Evolutionary conservation across 2,329 filamentous ascomycete genomes (phyloP).

Genomic region (Cladosporium sp.): DNA sequence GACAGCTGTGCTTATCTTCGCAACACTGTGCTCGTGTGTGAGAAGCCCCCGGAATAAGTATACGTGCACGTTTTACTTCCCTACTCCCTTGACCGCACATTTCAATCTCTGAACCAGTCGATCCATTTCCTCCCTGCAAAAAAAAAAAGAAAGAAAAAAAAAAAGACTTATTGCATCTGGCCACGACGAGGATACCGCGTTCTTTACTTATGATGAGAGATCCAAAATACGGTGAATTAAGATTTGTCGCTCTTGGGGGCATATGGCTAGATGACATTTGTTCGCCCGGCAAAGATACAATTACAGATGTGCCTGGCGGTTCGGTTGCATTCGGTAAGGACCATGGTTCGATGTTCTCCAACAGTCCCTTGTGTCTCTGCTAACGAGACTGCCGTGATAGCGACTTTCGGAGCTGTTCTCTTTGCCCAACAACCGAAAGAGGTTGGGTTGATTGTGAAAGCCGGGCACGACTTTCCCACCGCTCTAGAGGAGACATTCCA

Average conservation of each 20-base stretch:
- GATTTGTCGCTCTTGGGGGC: slow-evolving; percentile 20
- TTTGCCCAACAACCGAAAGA: slow-evolving; percentile 6
- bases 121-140: too few relatives aligned
- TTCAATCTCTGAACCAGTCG: too few relatives aligned
- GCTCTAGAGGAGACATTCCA: slow-evolving; percentile 14
- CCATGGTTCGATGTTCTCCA: neutral
- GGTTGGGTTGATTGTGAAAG: slow-evolving; percentile 19
- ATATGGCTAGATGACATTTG: slow-evolving; percentile 27
- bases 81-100: too few relatives aligned
- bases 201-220: too few relatives aligned
- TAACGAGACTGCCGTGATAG: slow-evolving; percentile 13
- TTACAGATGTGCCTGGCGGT: slow-evolving; percentile 20
- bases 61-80: too few relatives aligned
- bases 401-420: slow-evolving; percentile 22
- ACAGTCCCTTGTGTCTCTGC: neutral
- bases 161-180: too few relatives aligned
- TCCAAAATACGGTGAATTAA: neutral
- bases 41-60: too few relatives aligned
- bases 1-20: too few relatives aligned
- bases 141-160: too few relatives aligned
- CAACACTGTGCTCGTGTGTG: too few relatives aligned
- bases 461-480: slow-evolving; percentile 21
- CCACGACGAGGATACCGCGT: too few relatives aligned
- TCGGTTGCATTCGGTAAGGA: slow-evolving; percentile 17
- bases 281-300: slow-evolving; percentile 11